Base-by-base conservation (phyloP, 2,329 filamentous ascomycete species). In the Plenodomus tracheiphilus region DNA sequence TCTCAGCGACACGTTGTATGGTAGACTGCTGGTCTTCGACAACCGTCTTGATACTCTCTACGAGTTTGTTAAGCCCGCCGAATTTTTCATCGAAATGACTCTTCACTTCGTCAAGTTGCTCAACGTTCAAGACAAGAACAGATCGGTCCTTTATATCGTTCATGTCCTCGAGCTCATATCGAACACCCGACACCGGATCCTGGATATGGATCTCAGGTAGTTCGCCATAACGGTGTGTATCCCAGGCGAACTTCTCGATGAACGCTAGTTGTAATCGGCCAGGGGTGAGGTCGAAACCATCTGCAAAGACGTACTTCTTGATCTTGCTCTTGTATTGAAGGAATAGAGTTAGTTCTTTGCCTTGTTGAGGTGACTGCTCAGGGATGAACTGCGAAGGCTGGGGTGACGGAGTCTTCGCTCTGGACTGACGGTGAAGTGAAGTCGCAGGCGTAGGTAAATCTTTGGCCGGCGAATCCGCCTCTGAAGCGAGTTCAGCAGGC, bases 221-320 rank as follows among this genome's bases (percentile, higher is more conserved):
- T 68, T 99, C 94, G 7, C 94, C 94, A 64, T 97, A 95, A 52
- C 91, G 88, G 62, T 97, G 92, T 1, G 93, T 97, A 63, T 96
- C 97, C 92, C 95, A 99, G 0, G 93, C 94, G 68, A 99, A 99
- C 70, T 97, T 99, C 61, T 99, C 94, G 61, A 99, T 99, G 63
- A 99, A 99, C 1, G 94, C 93, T 21, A 99, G 81, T 71, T 99
- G 93, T 49, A 99, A 74, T 19, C 92, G 84, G 1, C 91, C 91
- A 50, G 97, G 87, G 2, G 90, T 93, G 10, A 99, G 79, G 54
- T 93, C 91, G 25, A 86, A 86, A 1, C 93, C 93, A 69, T 95
- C 91, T 0, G 89, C 77, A 28, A 97, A 81, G 15, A 96, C 85
- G 68, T 95, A 95, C 71, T 97, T 97, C 75, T 97, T 97, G 61